A percentile compares a stretch with the other conserved stretches of the same genome.
Evolutionary conservation across 768 basidiomycete genomes (phyloP).

Genomic region (Mrakia hoshinonis): DNA sequence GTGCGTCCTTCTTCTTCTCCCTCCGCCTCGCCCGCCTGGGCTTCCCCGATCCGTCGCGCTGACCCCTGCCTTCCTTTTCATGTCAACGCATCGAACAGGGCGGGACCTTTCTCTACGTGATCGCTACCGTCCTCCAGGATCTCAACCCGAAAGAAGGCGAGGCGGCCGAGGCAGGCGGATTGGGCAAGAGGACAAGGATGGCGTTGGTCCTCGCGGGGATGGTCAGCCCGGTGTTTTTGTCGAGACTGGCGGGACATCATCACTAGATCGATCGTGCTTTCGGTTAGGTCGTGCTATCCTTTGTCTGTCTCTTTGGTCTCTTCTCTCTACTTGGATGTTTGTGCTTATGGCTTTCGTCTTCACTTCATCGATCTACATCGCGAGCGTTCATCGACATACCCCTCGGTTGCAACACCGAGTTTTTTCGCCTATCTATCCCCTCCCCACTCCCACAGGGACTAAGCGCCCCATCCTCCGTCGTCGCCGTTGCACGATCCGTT

Average conservation of each 20-base stretch:
- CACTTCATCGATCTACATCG: too few species aligned
- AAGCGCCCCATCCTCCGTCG: too few species aligned
- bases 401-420: too few species aligned
- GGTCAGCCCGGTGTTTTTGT: slow-evolving; percentile 58
- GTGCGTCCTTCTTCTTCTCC: slow-evolving; percentile 43
- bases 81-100: slow-evolving; percentile 59
- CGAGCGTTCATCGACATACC: too few species aligned
- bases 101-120: slow-evolving; percentile 89
- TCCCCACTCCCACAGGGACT: too few species aligned
- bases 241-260: slow-evolving; percentile 54
- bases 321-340: too few species aligned
- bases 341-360: too few species aligned
- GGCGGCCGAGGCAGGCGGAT: slow-evolving; percentile 39
- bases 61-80: background rate
- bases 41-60: background rate
- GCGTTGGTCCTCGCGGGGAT: slow-evolving; percentile 58
- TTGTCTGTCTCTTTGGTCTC: background rate
- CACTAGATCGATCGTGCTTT: slow-evolving; percentile 33
- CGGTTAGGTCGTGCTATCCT: background rate
- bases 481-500: too few species aligned
- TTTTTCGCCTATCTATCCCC: too few species aligned
- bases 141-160: slow-evolving; percentile 43
- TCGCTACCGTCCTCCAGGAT: slow-evolving; percentile 54
- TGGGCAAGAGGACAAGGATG: slow-evolving; percentile 48
- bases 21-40: slow-evolving; percentile 1